Base-by-base conservation (phyloP, 768 basidiomycete species). In the Leccinum sublutescens region DNA sequence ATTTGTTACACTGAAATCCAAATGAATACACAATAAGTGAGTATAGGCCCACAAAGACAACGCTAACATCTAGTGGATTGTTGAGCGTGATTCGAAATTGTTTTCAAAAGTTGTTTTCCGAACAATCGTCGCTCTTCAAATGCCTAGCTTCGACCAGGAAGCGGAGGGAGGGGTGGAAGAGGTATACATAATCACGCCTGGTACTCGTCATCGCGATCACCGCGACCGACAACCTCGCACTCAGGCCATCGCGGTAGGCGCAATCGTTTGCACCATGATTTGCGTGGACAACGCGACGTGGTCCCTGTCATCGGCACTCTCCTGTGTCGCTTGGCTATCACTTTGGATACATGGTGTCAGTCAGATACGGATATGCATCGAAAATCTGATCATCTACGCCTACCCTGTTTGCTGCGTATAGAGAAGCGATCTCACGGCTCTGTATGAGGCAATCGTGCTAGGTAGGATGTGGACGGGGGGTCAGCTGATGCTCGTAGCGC, bases 351-450 rank as follows among this genome's bases (percentile, higher is more conserved):
- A n/a, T 40, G 17, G 38, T 7, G 17, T 40, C 38, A 40, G 38
- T 40, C 17, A 40, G 17, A 17, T 40, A 40, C 17, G 38, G 6
- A 3, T 96, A 10, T 5, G 5, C n/a, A 43, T 23, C 31, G 25
- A 33, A 48, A 45, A 1, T 4, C 5, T 15, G 12, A 17, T 17
- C 17, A 17, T 38, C 21, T 9, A 15, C 14, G 8, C 2, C 15
- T 15, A 67, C 64, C 50, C 57, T 21, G 45, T 5, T 29, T 21
- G 6, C 10, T 43, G 10, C 8, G 48, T 1, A 33, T 17, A 55
- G 48, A 68, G 62, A 34, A 69, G 67, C 19, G 54, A 61, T 5
- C 58, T 66, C 36, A 67, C 64, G 1, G 49, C 67, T 52, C 67
- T 58, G 29, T 50, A 60, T 4, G 61, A 66, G 10, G 56, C 64